A percentile compares a stretch with the other conserved stretches of the same genome.
Conservation (phyloP, 805 yeast species). For the Schwanniomyces occidentalis region DNA sequence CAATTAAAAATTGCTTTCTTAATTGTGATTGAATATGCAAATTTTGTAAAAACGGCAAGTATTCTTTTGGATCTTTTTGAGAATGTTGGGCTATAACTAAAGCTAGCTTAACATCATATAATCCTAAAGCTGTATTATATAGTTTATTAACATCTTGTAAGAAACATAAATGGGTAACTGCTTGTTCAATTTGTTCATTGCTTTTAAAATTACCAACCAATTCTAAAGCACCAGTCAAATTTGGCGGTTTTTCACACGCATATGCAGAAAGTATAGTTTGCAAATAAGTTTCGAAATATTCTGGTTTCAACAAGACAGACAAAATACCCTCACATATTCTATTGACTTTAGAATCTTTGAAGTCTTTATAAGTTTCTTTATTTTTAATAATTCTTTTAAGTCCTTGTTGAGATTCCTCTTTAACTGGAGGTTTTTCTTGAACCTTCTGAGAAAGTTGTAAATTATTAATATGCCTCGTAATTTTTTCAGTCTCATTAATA, state of each 20-base stretch:
- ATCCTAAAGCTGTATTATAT: conserved; percentile 75
- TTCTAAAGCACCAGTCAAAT: conserved; percentile 68
- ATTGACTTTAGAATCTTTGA: conserved; percentile 62
- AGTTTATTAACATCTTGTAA: conserved; percentile 83
- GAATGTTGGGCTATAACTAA: conserved; percentile 91
- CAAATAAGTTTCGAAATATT: conserved; percentile 56
- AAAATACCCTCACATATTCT: conserved; percentile 73
- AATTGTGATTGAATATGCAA: conserved; percentile 66
- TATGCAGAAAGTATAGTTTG: conserved; percentile 87
- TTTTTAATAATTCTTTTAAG: conserved; percentile 37
- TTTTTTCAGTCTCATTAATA: conserved; percentile 18
- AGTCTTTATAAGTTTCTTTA: conserved; percentile 38
- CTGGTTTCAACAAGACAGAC: conserved; percentile 51
- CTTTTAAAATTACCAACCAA: conserved; percentile 56
- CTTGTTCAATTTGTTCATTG: conserved; percentile 48
- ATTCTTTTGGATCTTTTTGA: conserved; percentile 97
- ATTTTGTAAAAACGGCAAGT: conserved; percentile 84
- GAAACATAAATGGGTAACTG: conserved; percentile 85
- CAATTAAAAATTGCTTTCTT: conserved; percentile 75
- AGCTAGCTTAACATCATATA: conserved; percentile 80
- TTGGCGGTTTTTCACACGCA: conserved; percentile 90
- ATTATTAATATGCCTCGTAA: conserved; percentile 8
- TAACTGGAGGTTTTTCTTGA: conserved; percentile 25
- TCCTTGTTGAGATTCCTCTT: conserved; percentile 3
- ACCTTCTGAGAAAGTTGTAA: too few relatives aligned